Conservation (phyloP, 805 yeast species). For the Candida mattraensis region DNA sequence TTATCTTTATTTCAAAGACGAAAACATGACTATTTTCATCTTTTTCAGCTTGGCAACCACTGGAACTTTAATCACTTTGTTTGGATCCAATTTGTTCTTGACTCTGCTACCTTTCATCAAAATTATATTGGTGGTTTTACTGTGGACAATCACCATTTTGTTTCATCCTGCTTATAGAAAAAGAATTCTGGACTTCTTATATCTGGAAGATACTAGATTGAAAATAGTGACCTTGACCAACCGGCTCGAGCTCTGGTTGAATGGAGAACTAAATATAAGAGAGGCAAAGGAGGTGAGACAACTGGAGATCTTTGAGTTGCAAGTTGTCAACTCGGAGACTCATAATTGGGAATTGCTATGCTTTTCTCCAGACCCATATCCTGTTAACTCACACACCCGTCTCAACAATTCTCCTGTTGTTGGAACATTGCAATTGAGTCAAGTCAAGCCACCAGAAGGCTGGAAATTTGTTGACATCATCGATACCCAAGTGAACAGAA, state of each 20-base stretch:
- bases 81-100: slow-evolving; percentile 27
- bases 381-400: slow-evolving; percentile 46
- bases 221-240: slow-evolving; percentile 48
- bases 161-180: slow-evolving; percentile 59
- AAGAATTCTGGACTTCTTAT: slow-evolving; percentile 43
- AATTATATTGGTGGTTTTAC: slow-evolving; percentile 31
- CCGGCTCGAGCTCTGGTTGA: slow-evolving; percentile 44
- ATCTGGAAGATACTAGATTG: slow-evolving; percentile 67
- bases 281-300: slow-evolving; percentile 44
- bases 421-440: slow-evolving; percentile 33
- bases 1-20: slow-evolving; percentile 65
- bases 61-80: slow-evolving; percentile 25
- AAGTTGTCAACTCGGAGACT: slow-evolving; percentile 45
- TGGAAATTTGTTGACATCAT: slow-evolving; percentile 48
- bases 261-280: slow-evolving; percentile 38
- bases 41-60: slow-evolving; percentile 36
- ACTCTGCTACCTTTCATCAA: slow-evolving; percentile 31
- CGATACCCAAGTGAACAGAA: slow-evolving; percentile 13
- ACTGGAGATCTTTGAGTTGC: slow-evolving; percentile 71
- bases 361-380: slow-evolving; percentile 52
- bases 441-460: slow-evolving; percentile 55
- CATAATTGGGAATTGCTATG: slow-evolving; percentile 68
- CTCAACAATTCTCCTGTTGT: slow-evolving; percentile 28
- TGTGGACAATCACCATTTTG: slow-evolving; percentile 50
- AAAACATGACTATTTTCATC: slow-evolving; percentile 52